Conservation (phyloP, 2,329 filamentous ascomycete genomes). For the Arthrobotrys sinensis region DNA sequence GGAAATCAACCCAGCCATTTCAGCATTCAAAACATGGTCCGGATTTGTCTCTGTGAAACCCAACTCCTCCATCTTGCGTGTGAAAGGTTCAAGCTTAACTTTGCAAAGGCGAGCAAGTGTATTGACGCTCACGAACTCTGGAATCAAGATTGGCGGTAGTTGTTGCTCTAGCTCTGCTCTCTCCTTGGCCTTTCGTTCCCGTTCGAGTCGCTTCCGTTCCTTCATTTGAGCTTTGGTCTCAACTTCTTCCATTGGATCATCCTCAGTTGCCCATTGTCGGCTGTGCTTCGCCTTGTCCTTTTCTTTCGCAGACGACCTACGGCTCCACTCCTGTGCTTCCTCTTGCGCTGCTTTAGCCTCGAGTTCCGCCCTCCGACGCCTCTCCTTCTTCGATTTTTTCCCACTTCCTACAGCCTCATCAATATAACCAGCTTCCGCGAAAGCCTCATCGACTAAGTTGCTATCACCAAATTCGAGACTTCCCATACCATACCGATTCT, state of each 20-base stretch:
- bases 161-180: constrained; percentile 68
- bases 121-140: constrained; percentile 91
- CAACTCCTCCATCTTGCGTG: constrained; percentile 82
- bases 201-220: constrained; percentile 69
- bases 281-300: constrained; percentile 55
- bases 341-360: constrained; percentile 46
- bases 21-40: constrained; percentile 89
- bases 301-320: constrained; percentile 39
- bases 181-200: constrained; percentile 67
- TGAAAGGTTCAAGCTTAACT: constrained; percentile 79
- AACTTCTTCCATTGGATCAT: constrained; percentile 64
- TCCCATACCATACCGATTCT: constrained; percentile 23
- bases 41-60: constrained; percentile 88
- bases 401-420: constrained; percentile 60
- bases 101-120: constrained; percentile 83
- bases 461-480: constrained; percentile 61
- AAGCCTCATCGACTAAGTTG: constrained; percentile 62
- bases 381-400: constrained; percentile 57
- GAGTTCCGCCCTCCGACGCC: constrained; percentile 52
- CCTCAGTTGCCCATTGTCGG: constrained; percentile 61
- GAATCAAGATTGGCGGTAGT: constrained; percentile 80
- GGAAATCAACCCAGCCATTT: constrained; percentile 90
- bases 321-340: constrained; percentile 39
- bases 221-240: constrained; percentile 66
- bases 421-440: constrained; percentile 61